Base-by-base conservation (phyloP, 1,284 basidiomycete species). In the Sanghuangporus sanghuang region DNA sequence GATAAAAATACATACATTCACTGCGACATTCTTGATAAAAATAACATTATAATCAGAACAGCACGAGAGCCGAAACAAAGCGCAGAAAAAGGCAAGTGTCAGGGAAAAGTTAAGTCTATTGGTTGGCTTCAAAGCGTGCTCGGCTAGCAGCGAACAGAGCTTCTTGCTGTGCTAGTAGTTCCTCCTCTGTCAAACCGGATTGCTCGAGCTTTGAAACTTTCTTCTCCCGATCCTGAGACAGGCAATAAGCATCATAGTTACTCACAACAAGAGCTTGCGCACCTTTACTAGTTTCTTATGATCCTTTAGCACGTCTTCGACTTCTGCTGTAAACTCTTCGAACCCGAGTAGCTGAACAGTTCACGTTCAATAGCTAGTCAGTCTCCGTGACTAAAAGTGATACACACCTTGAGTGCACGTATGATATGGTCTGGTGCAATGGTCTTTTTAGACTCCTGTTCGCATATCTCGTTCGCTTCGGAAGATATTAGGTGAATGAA, bases 391-490 rank as follows among this genome's bases (percentile, higher is more conserved):
- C 2, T 1, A 52, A 52, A 16, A 60, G 39, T 35, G 21, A 59
- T 49, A 44, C 82, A 55, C 64, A 94, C 95, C 80, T 95, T 93
- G 59, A 99, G 79, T 5, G 96, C 97, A 42, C 85, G 81, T 50
- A 98, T 90, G 55, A 99, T 96, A 73, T 99, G 96, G 72, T 99
- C 96, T 1, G 97, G 96, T 3, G 95, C 93, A 70, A 99, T 99
- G 0, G 96, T 99, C 81, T 99, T 99, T 80, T 98, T 98, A n/a
- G 92, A 91, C 71, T 96, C 95, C 74, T 93, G 90, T 73, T 99
- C 97, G 75, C 97, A 99, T 64, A 98, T 94, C 69, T 98, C 95
- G 76, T 99, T 99, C 59, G 96, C 92, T 76, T 98, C 95, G 6
- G 96, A 96, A 14, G 97, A 97, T 72, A 99, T 91, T 73, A 99